Evolutionary conservation across 805 yeast species (phyloP).

Genomic region (Ogataea trehalophila): DNA sequence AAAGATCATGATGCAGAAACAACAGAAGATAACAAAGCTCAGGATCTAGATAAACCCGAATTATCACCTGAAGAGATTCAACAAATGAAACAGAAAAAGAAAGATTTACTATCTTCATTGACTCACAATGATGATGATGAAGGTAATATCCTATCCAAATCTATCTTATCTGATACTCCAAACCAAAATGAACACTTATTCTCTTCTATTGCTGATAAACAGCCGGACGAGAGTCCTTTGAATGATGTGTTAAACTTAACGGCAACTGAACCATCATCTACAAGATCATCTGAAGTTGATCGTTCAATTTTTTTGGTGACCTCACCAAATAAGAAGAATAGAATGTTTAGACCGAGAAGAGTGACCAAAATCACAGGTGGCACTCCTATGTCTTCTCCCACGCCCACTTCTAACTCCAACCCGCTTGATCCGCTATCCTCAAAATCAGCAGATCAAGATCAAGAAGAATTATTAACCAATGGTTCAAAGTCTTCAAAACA

Average conservation of each 20-base stretch:
- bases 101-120: conserved; percentile 37
- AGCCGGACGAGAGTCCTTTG: conserved; percentile 16
- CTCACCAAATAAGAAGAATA: conserved; percentile 37
- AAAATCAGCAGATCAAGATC: conserved; percentile 5
- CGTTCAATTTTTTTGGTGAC: conserved; percentile 7
- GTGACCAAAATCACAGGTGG: conserved; percentile 1
- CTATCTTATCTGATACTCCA: conserved; percentile 15
- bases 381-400: neutral
- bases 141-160: conserved; percentile 7
- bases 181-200: conserved; percentile 15
- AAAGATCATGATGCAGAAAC: conserved; percentile 6
- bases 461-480: neutral
- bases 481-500: conserved; percentile 21
- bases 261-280: conserved; percentile 4
- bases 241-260: conserved; percentile 16
- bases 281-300: conserved; percentile 2
- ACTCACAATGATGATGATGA: conserved; percentile 34
- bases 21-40: conserved; percentile 4
- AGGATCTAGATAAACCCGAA: neutral
- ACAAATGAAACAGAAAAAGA: conserved; percentile 30
- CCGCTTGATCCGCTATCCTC: conserved; percentile 13
- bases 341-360: conserved; percentile 45
- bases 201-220: conserved; percentile 4
- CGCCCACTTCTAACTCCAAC: neutral
- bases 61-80: conserved; percentile 11